Conservation (phyloP, 495 filamentous ascomycete genomes). For the Trichoderma erinaceum region DNA sequence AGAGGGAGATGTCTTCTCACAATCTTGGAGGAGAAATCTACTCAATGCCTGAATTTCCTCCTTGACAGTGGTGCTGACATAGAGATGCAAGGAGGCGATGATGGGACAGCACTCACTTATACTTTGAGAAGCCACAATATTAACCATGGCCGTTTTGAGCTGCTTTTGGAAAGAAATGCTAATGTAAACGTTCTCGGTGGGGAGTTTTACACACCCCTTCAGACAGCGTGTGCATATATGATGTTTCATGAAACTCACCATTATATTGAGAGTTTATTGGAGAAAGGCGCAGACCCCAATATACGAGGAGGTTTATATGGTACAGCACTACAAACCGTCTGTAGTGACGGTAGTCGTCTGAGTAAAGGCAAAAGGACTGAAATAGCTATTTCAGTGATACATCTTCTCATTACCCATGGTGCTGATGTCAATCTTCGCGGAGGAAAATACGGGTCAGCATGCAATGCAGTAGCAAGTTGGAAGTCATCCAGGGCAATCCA, state of each 20-base stretch:
- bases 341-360: no score
- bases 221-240: neutral
- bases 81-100: neutral
- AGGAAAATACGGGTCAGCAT: neutral
- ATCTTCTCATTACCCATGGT: neutral
- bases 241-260: neutral
- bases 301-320: conserved; percentile 19
- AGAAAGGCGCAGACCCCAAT: neutral
- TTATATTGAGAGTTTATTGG: neutral
- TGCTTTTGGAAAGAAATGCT: neutral
- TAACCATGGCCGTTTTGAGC: neutral
- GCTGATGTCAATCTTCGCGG: neutral
- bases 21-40: neutral
- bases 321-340: neutral
- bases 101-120: neutral
- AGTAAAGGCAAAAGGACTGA: no score
- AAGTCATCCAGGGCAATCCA: neutral
- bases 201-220: neutral
- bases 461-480: neutral
- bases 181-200: neutral
- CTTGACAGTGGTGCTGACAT: neutral
- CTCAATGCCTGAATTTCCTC: neutral
- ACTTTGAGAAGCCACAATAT: neutral
- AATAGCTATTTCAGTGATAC: no score
- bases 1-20: neutral